Base-by-base conservation (phyloP, 805 yeast species). In the Wickerhamiella brachini region DNA sequence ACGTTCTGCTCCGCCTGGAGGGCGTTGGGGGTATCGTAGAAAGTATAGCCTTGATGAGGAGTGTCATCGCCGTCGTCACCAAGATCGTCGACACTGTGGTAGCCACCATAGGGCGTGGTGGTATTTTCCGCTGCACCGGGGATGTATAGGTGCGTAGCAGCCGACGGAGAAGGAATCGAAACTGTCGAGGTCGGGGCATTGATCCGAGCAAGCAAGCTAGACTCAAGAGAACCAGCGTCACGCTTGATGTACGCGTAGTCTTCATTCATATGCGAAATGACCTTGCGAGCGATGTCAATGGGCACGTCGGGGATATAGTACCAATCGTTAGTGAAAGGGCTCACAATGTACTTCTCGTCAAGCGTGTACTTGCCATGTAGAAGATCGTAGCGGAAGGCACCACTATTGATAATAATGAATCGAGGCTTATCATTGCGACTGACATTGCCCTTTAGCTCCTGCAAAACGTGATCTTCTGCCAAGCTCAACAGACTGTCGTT, bases 241-340 rank as follows among this genome's bases (percentile, higher is more conserved):
- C 48, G n/a, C 13, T 49, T 43, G 5, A 46, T 50, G 6, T 53
- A 41, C 22, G 58, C 59, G 22, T 50, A 41, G 47, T 52, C 58
- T 8, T 51, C 67, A 61, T 89, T 89, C 53, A 89, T 70, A 38
- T 72, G 70, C 0, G 70, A 68, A 7, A 79, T 72, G 0, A 88
- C 68, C 52, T 68, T 63, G 7, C 69, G 53, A 0, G 95, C 95
- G 4, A 80, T 60, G 1, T 65, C 53, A 50, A 72, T 70, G 0
- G 93, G 85, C 1, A 89, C 64, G 5, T 73, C 69, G 1, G 73
- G 69, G 13, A 89, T 64, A 48, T 74, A 78, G 31, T 72, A 76
- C 97, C 97, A 90, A 42, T 74, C 74, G 61, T 88, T 87, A 49
- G 77, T 72, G 66, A 87, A 89, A 0, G 97, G 97, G 0, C 94